Percentiles rank a stretch among this genome's conserved stretches.
phyloP scores from a whole-genome alignment of 140 eudicot species.

The Stevia rebaudiana region DNA sequence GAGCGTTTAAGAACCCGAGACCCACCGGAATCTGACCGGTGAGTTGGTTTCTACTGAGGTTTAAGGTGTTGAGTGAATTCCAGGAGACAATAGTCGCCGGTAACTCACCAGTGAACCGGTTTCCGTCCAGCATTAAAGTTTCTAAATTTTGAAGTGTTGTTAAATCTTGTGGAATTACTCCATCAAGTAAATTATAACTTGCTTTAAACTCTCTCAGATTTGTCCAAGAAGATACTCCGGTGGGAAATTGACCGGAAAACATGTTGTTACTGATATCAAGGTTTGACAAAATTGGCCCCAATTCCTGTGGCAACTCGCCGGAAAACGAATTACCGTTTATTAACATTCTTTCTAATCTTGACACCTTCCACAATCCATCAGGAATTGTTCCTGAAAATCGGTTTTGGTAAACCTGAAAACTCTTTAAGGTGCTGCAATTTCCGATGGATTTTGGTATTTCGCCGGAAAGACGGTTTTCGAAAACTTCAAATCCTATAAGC shows the following conservation, averaged over 20 bases:
- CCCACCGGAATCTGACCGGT: constrained; percentile 59
- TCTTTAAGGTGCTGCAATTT: constrained; percentile 43
- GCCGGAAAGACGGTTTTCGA: constrained; percentile 51
- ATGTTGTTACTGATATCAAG: constrained; percentile 49
- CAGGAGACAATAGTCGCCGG: constrained; percentile 50
- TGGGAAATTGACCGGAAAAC: constrained; percentile 60
- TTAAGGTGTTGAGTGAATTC: constrained; percentile 40
- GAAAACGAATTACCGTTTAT: constrained; percentile 42
- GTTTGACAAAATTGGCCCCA: constrained; percentile 29
- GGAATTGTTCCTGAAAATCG: constrained; percentile 54
- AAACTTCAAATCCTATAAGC: constrained; percentile 43
- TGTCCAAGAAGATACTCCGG: constrained; percentile 50
- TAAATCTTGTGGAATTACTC: constrained; percentile 55
- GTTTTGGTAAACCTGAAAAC: constrained; percentile 34
- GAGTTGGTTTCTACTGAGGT: constrained; percentile 51
- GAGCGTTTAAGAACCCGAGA: constrained; percentile 42
- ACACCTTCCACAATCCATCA: constrained; percentile 50
- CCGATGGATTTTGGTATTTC: constrained; percentile 54
- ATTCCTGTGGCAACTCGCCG: constrained; percentile 48
- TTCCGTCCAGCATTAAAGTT: constrained; percentile 43
- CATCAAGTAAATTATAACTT: constrained; percentile 47
- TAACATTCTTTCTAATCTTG: constrained; percentile 27
- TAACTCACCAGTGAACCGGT: constrained; percentile 47
- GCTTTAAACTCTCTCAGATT: constrained; percentile 38
- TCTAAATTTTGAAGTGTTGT: constrained; percentile 42